Evolutionary conservation across 768 basidiomycete genomes (phyloP).

Genomic region (Thelephora ganbajun): DNA sequence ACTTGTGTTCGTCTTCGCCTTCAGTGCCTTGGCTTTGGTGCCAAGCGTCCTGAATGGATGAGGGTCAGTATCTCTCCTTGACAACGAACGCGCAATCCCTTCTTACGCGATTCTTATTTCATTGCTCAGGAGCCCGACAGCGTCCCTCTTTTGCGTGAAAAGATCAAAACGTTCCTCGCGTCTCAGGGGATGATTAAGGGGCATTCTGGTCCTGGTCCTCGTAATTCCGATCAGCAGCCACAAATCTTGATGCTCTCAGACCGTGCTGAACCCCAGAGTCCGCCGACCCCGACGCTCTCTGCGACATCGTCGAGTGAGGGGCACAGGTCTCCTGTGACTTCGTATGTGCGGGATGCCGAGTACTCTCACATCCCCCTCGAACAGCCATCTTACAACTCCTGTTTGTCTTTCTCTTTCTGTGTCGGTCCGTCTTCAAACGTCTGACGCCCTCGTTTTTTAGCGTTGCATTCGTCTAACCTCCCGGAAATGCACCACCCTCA

Average conservation of each 20-base stretch:
- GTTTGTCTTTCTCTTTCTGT: slow-evolving; percentile 6
- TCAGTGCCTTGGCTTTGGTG: slow-evolving; percentile 78
- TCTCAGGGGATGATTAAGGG: slow-evolving; percentile 86
- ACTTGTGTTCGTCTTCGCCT: slow-evolving; percentile 70
- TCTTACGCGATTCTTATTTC: slow-evolving; percentile 3
- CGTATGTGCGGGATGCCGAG: slow-evolving; percentile 18
- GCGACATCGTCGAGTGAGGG: slow-evolving; percentile 26
- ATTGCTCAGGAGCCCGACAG: slow-evolving; percentile 47
- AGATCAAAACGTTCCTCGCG: slow-evolving; percentile 66
- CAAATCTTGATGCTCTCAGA: slow-evolving; percentile 39
- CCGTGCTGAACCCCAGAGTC: slow-evolving; percentile 18
- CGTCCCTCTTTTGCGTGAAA: slow-evolving; percentile 55
- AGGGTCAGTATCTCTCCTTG: slow-evolving; percentile 34
- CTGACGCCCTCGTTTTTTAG: background rate
- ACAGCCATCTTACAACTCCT: slow-evolving; percentile 8
- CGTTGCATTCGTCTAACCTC: background rate
- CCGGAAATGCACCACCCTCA: background rate
- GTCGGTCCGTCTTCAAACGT: slow-evolving; percentile 1
- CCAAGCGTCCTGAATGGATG: slow-evolving; percentile 77
- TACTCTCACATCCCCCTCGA: slow-evolving; percentile 16
- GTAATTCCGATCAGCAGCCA: slow-evolving; percentile 39
- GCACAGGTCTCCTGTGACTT: slow-evolving; percentile 20
- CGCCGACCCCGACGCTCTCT: slow-evolving; percentile 34
- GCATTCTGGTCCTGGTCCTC: slow-evolving; percentile 58
- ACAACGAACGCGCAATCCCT: slow-evolving; percentile 6